Base-by-base conservation (phyloP, 495 filamentous ascomycete genomes). In the Neurospora cerealis region DNA sequence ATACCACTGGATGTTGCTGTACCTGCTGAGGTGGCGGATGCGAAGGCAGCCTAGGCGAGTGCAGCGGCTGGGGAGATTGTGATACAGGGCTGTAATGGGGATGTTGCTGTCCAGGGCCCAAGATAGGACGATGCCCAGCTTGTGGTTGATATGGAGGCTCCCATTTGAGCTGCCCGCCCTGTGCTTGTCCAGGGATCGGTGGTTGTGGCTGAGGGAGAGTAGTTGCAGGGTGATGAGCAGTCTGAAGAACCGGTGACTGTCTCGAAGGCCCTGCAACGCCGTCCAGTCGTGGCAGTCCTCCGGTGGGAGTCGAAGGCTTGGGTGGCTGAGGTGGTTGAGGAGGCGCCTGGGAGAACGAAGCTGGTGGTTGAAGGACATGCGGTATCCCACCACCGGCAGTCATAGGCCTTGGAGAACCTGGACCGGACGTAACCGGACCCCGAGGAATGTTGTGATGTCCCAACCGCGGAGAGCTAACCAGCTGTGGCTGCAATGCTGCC, bases 91-190 rank as follows among this genome's bases (percentile, higher is more conserved):
- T 76, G 69, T 74, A 78, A 72, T 21, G 41, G 5, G 73, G 73
- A 24, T 76, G 80, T 69, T 80, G 81, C 70, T 71, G 79, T 60
- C 41, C 71, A 40, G 60, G 54, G 54, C 54, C 28, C 54, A 66
- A 9, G 15, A 34, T 66, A 66, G 54, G 24, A 36, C 54, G 54
- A 66, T 66, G 54, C 3, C 54, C 54, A 10, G 73, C 70, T 54
- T 74, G 73, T 66, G 79, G 83, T 70, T 86, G 85, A 71, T 87
- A 88, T 9, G 81, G 84, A 8, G 83, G 84, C 72, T 88, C 86
- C 86, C 85, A 87, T 77, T 85, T 86, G 69, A 84, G 77, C 37
- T 80, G 74, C 6, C 77, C 79, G 41, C 54, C 54, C 15, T 66
- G 54, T 36, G 54, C 13, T 28, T 62, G 54, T 62, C 54, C 54